These are phyloP conservation scores for Kwoniella sp. DNA, from an alignment of 768 basidiomycete species.

Conservation along the genomic window DNA sequence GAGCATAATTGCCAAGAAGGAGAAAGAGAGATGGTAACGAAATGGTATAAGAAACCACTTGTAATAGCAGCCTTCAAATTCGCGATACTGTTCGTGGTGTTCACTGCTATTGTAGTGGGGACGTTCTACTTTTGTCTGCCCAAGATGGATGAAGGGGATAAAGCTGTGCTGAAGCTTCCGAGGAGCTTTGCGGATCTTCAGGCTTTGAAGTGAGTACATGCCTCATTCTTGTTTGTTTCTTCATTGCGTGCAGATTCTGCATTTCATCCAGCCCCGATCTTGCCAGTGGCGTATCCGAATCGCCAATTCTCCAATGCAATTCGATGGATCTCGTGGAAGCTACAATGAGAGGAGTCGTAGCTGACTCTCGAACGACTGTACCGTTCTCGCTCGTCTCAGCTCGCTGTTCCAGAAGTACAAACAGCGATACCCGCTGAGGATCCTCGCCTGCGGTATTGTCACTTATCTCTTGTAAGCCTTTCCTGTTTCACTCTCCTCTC, in stretches of 20 bases:
- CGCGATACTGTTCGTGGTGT: constrained; percentile 71
- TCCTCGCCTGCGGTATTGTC: constrained; percentile 80
- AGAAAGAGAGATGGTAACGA: constrained; percentile 12
- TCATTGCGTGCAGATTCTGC: too few species aligned
- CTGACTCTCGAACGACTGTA: too few species aligned
- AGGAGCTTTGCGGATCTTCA: constrained; percentile 85
- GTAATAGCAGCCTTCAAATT: constrained; percentile 82
- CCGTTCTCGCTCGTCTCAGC: too few species aligned
- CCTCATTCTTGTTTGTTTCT: too few species aligned
- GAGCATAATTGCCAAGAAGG: neutral
- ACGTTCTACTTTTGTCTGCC: constrained; percentile 81
- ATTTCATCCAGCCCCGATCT: too few species aligned
- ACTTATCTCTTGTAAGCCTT: constrained; percentile 85
- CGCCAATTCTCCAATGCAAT: too few species aligned
- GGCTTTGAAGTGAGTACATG: constrained; percentile 74
- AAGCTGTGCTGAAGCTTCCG: constrained; percentile 74
- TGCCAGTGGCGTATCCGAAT: too few species aligned
- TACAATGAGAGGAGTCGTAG: too few species aligned
- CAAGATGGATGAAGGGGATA: constrained; percentile 78
- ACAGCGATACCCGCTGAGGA: constrained; percentile 79
- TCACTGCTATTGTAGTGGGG: constrained; percentile 70
- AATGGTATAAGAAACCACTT: constrained; percentile 61
- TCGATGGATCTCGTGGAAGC: too few species aligned
- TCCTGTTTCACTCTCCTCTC: too few species aligned
- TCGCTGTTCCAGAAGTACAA: constrained; percentile 68